phyloP scores from a whole-genome alignment of 2,329 filamentous ascomycete species.

The Metarhizium brunneum region DNA sequence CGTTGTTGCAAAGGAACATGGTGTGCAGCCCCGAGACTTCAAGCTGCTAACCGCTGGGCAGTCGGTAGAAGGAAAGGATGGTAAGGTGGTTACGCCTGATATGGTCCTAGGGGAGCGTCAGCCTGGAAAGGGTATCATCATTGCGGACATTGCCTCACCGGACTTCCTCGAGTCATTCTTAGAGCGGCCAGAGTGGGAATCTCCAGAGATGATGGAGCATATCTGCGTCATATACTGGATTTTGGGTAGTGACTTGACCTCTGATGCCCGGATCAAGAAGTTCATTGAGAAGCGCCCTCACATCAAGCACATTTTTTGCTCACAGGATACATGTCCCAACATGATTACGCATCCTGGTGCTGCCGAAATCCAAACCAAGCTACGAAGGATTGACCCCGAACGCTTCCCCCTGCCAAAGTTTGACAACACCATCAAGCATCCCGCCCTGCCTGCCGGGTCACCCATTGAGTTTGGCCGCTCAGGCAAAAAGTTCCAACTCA shows the following conservation, averaged over 20 bases:
- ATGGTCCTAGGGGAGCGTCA: conserved; percentile 69
- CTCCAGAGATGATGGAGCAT: conserved; percentile 53
- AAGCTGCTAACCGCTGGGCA: conserved; percentile 52
- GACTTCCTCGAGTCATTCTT: conserved; percentile 65
- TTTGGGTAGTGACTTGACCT: conserved; percentile 57
- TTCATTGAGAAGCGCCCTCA: conserved; percentile 58
- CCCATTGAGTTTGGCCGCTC: conserved; percentile 30
- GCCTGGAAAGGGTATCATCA: conserved; percentile 63
- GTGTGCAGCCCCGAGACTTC: conserved; percentile 51
- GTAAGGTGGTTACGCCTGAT: conserved; percentile 65
- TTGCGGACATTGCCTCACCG: conserved; percentile 67
- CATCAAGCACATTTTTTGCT: conserved; percentile 69
- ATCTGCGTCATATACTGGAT: conserved; percentile 72
- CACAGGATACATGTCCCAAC: conserved; percentile 66
- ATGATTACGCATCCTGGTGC: conserved; percentile 60
- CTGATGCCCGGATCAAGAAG: conserved; percentile 50
- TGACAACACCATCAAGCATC: conserved; percentile 36
- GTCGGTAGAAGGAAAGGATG: conserved; percentile 53
- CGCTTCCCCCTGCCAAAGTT: conserved; percentile 64
- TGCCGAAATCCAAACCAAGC: conserved; percentile 55
- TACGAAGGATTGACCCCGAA: conserved; percentile 63
- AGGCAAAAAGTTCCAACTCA: conserved; percentile 36
- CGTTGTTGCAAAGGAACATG: conserved; percentile 52
- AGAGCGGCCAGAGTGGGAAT: conserved; percentile 62
- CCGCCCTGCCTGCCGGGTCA: conserved; percentile 13